These are phyloP conservation scores for Trichoderma koningiopsis DNA, from an alignment of 2,329 filamentous ascomycete genomes.

Conservation along the genomic window DNA sequence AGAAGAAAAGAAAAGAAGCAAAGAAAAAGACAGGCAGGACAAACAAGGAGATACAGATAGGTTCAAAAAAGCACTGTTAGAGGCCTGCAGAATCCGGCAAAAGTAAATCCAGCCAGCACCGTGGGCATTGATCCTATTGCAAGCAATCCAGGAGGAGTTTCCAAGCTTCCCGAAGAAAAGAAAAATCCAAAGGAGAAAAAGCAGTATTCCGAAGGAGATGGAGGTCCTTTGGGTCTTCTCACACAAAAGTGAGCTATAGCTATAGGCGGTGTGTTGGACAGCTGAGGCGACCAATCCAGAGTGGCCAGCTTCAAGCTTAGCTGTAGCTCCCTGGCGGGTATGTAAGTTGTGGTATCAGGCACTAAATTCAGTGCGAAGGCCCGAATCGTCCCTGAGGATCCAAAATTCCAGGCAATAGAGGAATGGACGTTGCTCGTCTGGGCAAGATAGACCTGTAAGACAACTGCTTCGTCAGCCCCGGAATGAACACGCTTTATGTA, in stretches of 20 bases:
- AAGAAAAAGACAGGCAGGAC: slow-evolving; percentile 5
- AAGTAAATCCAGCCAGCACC: slow-evolving; percentile 24
- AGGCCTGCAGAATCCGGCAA: slow-evolving; percentile 24
- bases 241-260: slow-evolving; percentile 21
- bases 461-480: slow-evolving; percentile 25
- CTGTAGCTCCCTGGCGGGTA: slow-evolving; percentile 19
- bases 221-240: slow-evolving; percentile 22
- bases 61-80: slow-evolving; percentile 7
- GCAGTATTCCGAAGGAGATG: slow-evolving; percentile 20
- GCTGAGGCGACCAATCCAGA: slow-evolving; percentile 26
- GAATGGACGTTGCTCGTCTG: slow-evolving; percentile 21
- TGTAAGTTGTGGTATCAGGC: slow-evolving; percentile 25
- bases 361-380: slow-evolving; percentile 27
- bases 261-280: slow-evolving; percentile 26
- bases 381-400: slow-evolving; percentile 26
- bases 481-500: slow-evolving; percentile 26
- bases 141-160: slow-evolving; percentile 19
- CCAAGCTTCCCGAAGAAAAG: slow-evolving; percentile 7
- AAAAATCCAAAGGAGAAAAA: slow-evolving; percentile 22
- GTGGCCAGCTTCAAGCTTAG: slow-evolving; percentile 21
- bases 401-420: slow-evolving; percentile 22
- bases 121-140: slow-evolving; percentile 26
- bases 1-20: background rate
- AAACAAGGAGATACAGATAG: background rate
- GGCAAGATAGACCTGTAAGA: slow-evolving; percentile 26